A percentile compares a stretch with the other conserved stretches of the same genome.
Evolutionary conservation across 23 red algal genomes (phyloP).

Genomic region (Agarophyton chilense): DNA sequence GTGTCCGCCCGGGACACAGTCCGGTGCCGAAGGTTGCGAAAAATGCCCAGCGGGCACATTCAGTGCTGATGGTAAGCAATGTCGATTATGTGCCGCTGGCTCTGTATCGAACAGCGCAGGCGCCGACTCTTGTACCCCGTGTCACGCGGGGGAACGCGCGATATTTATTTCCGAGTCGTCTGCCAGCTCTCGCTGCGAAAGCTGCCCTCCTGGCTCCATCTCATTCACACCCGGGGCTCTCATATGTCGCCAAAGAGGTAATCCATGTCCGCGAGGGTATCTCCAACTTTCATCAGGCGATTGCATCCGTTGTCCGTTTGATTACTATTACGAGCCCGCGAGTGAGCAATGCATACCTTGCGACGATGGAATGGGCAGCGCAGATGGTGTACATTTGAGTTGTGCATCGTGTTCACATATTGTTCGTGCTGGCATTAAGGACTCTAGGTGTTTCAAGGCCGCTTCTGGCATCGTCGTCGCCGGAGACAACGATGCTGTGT

Average conservation of each 20-base stretch:
- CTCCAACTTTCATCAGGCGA: constrained; percentile 16
- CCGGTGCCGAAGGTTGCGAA: background rate
- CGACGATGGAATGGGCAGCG: background rate
- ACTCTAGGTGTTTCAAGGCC: constrained; percentile 3
- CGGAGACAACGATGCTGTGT: background rate
- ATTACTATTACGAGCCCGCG: background rate
- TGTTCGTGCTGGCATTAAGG: background rate
- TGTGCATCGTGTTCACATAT: background rate
- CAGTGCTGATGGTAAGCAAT: background rate
- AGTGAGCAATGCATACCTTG: constrained; percentile 1
- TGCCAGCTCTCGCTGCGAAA: background rate
- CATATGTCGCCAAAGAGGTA: background rate
- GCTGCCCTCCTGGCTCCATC: background rate
- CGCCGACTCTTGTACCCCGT: background rate
- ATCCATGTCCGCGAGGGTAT: constrained; percentile 5
- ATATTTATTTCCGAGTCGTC: background rate
- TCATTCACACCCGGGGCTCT: background rate
- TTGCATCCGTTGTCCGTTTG: constrained; percentile 29
- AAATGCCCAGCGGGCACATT: background rate
- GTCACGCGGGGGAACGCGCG: background rate
- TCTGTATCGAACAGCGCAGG: background rate
- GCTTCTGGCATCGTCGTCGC: background rate
- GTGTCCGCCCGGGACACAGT: constrained; percentile 14
- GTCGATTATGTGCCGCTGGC: background rate
- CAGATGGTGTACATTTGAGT: background rate